Conservation (phyloP, 192 early-diverging fungal genomes). For the Dimargaris cristalligena region DNA sequence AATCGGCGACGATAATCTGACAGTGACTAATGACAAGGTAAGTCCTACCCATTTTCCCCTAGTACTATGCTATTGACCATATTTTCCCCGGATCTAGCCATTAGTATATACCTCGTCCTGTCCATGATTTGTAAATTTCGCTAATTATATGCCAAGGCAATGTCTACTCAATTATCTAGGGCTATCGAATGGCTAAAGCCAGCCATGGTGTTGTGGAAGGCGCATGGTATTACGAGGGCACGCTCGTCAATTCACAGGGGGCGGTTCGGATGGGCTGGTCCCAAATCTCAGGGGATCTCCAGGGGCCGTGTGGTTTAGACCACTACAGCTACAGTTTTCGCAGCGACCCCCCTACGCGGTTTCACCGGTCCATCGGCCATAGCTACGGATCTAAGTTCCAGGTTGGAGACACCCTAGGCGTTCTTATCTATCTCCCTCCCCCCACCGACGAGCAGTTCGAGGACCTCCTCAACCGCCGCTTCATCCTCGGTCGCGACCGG, state of each 20-base stretch:
- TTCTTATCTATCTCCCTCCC: constrained; percentile 28
- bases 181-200: constrained; percentile 60
- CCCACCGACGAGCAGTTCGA: constrained; percentile 24
- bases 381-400: constrained; percentile 23
- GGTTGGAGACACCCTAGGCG: constrained; percentile 26
- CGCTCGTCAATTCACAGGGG: constrained; percentile 31
- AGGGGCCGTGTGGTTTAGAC: constrained; percentile 61
- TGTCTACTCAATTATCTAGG: too few species aligned
- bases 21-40: constrained; percentile 45
- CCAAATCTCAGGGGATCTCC: constrained; percentile 58
- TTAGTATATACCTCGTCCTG: too few species aligned
- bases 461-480: constrained; percentile 27
- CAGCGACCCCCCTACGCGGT: constrained; percentile 44
- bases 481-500: constrained; percentile 18
- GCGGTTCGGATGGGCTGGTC: constrained; percentile 57
- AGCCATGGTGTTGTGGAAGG: constrained; percentile 56
- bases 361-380: constrained; percentile 35
- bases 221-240: constrained; percentile 59
- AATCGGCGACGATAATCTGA: constrained; percentile 34
- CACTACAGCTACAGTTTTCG: constrained; percentile 53
- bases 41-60: not conserved
- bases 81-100: too few species aligned
- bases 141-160: too few species aligned
- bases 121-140: too few species aligned
- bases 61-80: not conserved